Conservation (phyloP, 2,329 filamentous ascomycete genomes). For the Neonectria magnoliae region DNA sequence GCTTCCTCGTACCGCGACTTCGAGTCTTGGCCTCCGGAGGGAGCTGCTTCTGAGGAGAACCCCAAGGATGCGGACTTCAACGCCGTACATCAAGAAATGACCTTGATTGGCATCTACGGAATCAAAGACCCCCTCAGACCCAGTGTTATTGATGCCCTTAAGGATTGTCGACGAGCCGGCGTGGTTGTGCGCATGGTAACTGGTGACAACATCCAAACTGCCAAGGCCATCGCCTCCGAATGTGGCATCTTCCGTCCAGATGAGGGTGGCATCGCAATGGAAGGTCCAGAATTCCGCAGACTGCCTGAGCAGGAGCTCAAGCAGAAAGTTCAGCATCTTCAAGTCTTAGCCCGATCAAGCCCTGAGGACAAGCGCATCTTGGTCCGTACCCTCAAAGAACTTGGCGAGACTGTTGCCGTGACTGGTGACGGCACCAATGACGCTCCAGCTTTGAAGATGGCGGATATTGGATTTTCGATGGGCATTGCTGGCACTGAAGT, state of each 20-base stretch:
- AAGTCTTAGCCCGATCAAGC: slow-evolving; percentile 72
- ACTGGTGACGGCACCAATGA: slow-evolving; percentile 73
- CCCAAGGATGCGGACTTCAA: slow-evolving; percentile 63
- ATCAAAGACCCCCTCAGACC: slow-evolving; percentile 74
- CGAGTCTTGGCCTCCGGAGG: slow-evolving; percentile 73
- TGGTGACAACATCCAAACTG: slow-evolving; percentile 57
- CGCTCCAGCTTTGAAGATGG: slow-evolving; percentile 67
- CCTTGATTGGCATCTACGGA: slow-evolving; percentile 64
- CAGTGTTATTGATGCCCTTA: slow-evolving; percentile 70
- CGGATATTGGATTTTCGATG: slow-evolving; percentile 72
- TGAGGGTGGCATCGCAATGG: slow-evolving; percentile 75
- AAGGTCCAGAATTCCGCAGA: slow-evolving; percentile 66
- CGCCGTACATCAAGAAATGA: slow-evolving; percentile 55
- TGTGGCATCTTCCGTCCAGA: slow-evolving; percentile 52
- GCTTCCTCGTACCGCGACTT: slow-evolving; percentile 79
- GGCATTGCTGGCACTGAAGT: slow-evolving; percentile 72
- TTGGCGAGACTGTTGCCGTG: slow-evolving; percentile 67
- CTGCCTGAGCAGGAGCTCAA: slow-evolving; percentile 61
- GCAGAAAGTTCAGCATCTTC: slow-evolving; percentile 66
- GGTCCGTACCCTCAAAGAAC: slow-evolving; percentile 69
- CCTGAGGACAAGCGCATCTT: slow-evolving; percentile 74
- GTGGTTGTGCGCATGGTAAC: slow-evolving; percentile 75
- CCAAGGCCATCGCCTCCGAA: slow-evolving; percentile 57
- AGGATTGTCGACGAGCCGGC: slow-evolving; percentile 71
- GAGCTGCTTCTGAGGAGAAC: slow-evolving; percentile 70